Base-by-base conservation (phyloP, 139 green algal species). In the Chlamydomonas sp. region DNA sequence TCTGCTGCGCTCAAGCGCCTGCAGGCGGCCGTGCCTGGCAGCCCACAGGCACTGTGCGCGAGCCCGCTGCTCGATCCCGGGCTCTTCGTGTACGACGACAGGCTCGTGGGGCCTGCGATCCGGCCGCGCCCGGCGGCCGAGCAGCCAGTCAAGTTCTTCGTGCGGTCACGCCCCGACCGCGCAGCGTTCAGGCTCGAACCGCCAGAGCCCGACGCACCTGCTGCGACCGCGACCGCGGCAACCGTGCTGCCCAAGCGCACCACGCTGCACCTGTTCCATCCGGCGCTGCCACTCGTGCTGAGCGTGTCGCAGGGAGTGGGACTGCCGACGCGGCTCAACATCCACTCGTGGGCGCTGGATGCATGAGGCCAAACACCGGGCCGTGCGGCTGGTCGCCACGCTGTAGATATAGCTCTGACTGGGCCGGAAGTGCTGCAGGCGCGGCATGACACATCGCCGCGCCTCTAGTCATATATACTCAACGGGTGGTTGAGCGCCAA, bases 261-360 rank as follows among this genome's bases (percentile, higher is more conserved):
- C 8, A 26, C 54, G 22, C 26, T 64, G 10, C 54, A 64, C 26
- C 54, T 64, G 26, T 64, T 64, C 54, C 54, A 64, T 64, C 54
- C 54, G 22, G 16, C 34, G 22, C 54, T 64, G 24, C 54, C 54
- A 20, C 26, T 64, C 8, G 54, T 33, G 54, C 26, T 64, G 54
- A 36, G 24, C 6, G 26, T 64, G 8, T 20, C 34, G 24, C 54
- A 30, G 54, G 54, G 30, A 20, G 34, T 22, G 54, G 43, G 13
- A 16, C 43, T 16, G 13, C 43, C 16, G 16, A 26, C 13, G 43
- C 43, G 16, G 43, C 43, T 54, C 43, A n/a, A n/a, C n/a, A n/a
- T n/a, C n/a, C n/a, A n/a, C n/a, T n/a, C n/a, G n/a, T n/a, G n/a
- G n/a, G n/a, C n/a, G n/a, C n/a, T n/a, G n/a, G n/a, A n/a, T n/a